Conservation (phyloP, 1,284 basidiomycete species). For the Boletellus dicymbophilus region DNA sequence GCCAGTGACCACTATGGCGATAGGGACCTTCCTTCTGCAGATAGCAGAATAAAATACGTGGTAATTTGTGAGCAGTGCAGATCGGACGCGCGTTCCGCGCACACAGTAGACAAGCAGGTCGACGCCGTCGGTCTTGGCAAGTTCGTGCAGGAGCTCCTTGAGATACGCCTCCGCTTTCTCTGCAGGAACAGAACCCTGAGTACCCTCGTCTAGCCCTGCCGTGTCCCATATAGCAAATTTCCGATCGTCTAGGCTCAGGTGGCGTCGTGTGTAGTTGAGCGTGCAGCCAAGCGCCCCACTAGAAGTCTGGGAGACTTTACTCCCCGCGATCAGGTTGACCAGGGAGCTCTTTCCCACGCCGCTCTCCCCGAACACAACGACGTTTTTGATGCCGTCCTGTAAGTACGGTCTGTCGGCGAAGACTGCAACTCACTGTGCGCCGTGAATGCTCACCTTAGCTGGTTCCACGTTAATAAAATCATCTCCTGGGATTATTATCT, state of each 20-base stretch:
- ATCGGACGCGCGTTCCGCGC: slow-evolving; percentile 29
- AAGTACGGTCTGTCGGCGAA: neutral
- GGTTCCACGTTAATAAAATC: neutral
- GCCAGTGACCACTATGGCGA: slow-evolving; percentile 29
- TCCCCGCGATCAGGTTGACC: slow-evolving; percentile 22
- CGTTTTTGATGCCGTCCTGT: slow-evolving; percentile 21
- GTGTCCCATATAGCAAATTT: slow-evolving; percentile 28
- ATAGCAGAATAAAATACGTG: slow-evolving; percentile 33
- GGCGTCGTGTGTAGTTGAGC: slow-evolving; percentile 16
- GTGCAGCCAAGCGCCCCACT: slow-evolving; percentile 30
- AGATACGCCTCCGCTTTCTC: slow-evolving; percentile 28
- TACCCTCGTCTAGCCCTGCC: slow-evolving; percentile 30
- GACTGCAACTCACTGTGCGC: neutral
- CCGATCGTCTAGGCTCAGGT: slow-evolving; percentile 11
- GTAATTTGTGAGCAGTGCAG: slow-evolving; percentile 28
- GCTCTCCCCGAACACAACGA: slow-evolving; percentile 29
- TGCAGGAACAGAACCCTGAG: slow-evolving; percentile 25
- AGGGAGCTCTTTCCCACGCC: slow-evolving; percentile 33
- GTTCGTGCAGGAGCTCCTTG: slow-evolving; percentile 28
- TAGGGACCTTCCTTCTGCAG: slow-evolving; percentile 33
- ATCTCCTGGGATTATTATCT: slow-evolving; percentile 11
- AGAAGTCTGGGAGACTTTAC: slow-evolving; percentile 20
- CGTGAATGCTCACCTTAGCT: slow-evolving; percentile 10
- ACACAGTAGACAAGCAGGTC: slow-evolving; percentile 32
- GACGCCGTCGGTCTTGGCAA: slow-evolving; percentile 20